phyloP scores from a whole-genome alignment of 2,329 filamentous ascomycete genomes.

The Apiospora kogelbergensis region DNA sequence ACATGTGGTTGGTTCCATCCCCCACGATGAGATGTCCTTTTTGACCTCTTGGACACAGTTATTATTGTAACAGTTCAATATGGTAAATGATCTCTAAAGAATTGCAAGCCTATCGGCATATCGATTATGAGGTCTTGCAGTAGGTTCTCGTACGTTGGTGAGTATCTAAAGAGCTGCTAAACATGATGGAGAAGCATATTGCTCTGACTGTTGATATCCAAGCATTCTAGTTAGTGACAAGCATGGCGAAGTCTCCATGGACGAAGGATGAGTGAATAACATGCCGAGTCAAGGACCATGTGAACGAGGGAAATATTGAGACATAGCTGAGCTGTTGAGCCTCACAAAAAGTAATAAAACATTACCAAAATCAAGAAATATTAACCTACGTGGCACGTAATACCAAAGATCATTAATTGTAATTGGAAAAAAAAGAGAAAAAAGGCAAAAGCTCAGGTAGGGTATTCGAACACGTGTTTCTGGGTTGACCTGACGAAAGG shows the following conservation, averaged over 20 bases:
- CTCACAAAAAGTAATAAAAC: no score
- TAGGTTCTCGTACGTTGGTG: background rate
- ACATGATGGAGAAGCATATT: no score
- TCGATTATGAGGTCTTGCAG: background rate
- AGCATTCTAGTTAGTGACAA: no score
- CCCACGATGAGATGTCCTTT: background rate
- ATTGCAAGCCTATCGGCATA: background rate
- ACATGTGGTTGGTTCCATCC: background rate
- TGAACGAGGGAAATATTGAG: background rate
- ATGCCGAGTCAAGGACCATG: background rate
- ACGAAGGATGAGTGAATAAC: background rate
- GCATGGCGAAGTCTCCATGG: no score
- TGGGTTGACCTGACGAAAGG: background rate
- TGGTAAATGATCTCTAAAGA: rapidly evolving
- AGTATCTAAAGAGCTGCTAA: no score
- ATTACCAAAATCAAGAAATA: background rate
- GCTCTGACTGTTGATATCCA: background rate
- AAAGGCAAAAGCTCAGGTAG: background rate
- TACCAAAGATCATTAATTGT: background rate
- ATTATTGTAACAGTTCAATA: background rate
- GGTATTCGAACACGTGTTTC: background rate
- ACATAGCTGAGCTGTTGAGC: background rate
- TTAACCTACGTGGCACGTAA: background rate
- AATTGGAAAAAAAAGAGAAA: background rate
- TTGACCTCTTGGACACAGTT: background rate